These are phyloP conservation scores for Tuctoria greenei DNA, from an alignment of 176 grass and related monocot genomes.

Conservation along the genomic window DNA sequence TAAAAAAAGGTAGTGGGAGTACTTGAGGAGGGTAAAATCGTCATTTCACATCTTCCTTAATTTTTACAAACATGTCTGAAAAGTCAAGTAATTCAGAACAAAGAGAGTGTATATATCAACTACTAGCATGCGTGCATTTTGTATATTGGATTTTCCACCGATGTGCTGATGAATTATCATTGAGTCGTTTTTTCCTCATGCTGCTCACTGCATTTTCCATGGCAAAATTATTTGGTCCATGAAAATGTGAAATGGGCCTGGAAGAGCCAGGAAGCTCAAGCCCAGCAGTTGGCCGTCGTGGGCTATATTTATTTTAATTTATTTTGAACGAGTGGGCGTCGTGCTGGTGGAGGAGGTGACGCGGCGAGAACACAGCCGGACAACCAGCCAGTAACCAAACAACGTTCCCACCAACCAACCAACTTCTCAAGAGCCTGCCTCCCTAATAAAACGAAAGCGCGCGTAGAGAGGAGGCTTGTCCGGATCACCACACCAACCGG, in stretches of 20 bases:
- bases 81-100: no score
- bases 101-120: no score
- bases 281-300: neutral
- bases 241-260: neutral
- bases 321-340: neutral
- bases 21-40: no score
- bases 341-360: neutral
- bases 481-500: slow-evolving; percentile 24
- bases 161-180: no score
- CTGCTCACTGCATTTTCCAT: neutral
- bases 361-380: slow-evolving; percentile 23
- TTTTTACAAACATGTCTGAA: no score
- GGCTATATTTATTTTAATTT: neutral
- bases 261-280: neutral
- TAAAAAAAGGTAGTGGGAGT: no score
- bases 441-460: slow-evolving; percentile 11
- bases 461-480: neutral
- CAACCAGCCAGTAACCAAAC: neutral
- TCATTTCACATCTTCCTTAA: no score
- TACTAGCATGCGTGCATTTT: neutral
- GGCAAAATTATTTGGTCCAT: neutral
- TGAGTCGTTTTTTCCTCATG: no score
- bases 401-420: slow-evolving; percentile 31
- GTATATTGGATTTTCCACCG: neutral
- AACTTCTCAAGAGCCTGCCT: neutral